Base-by-base conservation (phyloP, 73 alveolate species). In the Paramecium sexaurelia region DNA sequence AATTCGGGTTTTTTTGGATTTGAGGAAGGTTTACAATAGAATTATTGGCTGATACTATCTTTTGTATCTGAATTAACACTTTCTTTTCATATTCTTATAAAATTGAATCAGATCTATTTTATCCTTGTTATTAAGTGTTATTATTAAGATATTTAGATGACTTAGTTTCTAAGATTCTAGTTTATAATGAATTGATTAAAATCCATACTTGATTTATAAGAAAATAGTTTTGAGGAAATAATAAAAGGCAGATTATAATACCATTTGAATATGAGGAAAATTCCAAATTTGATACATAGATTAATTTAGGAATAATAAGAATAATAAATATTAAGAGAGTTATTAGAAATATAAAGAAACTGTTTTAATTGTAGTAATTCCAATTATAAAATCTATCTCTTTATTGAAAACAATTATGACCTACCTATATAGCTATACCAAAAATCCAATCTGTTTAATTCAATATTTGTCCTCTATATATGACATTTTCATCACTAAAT, bases 371-470 rank as follows among this genome's bases (percentile, higher is more conserved):
- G 7, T 29, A 61, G 26, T 32, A 19, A 61, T 61, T 61, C 83
- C 83, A 61, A 61, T 61, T 61, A 32, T 61, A 61, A 61, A 29
- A 61, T 8, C 43, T 61, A 32, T 61, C 83, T 61, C 83, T 26
- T 29, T 61, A 61, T 61, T 26, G 26, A 32, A 61, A 61, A 26
- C 83, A 61, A 1, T 45, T 20, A 61, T 61, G 83, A 7, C 86
- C 86, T 36, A 71, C 86, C 35, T 37, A 11, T 3, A 71, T 71
- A 4, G 56, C 86, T n/a, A 71, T 71, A 3, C 86, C 86, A 37
- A 71, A 71, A 15, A 71, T 71, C 86, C 86, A 71, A 37, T 71
- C 56, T 33, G 47, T 61, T 11, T 32, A 36, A 35, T 36, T 37
- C 15, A 71, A 19, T 35, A 71, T 22, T 36, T 71, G 6, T 15